A percentile compares a stretch with the other conserved stretches of the same genome.
phyloP scores from a whole-genome alignment of 1,284 basidiomycete genomes.

The Malassezia sp. region DNA sequence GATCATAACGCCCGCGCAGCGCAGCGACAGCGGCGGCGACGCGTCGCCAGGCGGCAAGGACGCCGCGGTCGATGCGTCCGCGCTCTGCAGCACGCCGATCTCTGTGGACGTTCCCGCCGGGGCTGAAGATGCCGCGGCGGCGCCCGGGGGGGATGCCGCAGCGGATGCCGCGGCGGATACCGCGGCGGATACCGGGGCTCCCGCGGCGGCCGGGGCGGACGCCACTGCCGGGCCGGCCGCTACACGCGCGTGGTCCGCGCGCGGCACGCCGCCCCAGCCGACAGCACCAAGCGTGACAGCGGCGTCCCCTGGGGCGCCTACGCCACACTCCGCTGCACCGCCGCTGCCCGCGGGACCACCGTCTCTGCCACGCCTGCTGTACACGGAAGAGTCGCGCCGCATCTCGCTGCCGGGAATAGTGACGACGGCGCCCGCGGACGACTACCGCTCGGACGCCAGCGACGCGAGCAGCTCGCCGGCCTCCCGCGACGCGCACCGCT shows the following conservation, averaged over 20 bases:
- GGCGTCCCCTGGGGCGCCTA: no score
- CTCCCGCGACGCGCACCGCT: no score
- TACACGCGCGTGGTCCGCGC: not conserved
- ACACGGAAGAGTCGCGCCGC: no score
- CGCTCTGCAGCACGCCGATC: slow-evolving; percentile 4
- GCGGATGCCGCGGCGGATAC: not conserved
- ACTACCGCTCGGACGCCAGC: no score
- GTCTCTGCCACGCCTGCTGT: no score
- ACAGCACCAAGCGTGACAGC: no score
- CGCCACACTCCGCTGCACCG: no score
- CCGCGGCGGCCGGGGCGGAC: not conserved
- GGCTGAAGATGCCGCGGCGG: not conserved
- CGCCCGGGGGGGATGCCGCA: not conserved
- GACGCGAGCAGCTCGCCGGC: no score
- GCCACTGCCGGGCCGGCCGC: not conserved
- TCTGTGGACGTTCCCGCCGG: not conserved
- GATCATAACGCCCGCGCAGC: not conserved
- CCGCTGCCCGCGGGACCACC: no score
- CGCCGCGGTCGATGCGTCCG: slow-evolving; percentile 6
- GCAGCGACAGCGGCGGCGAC: not conserved
- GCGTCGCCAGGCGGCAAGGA: not conserved
- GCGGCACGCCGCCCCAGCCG: not conserved
- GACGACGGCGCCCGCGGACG: no score
- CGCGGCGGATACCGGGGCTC: not conserved
- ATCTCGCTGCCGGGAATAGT: no score